Evolutionary conservation across 1,284 basidiomycete genomes (phyloP).

Genomic region (Rhodotorula sp.): DNA sequence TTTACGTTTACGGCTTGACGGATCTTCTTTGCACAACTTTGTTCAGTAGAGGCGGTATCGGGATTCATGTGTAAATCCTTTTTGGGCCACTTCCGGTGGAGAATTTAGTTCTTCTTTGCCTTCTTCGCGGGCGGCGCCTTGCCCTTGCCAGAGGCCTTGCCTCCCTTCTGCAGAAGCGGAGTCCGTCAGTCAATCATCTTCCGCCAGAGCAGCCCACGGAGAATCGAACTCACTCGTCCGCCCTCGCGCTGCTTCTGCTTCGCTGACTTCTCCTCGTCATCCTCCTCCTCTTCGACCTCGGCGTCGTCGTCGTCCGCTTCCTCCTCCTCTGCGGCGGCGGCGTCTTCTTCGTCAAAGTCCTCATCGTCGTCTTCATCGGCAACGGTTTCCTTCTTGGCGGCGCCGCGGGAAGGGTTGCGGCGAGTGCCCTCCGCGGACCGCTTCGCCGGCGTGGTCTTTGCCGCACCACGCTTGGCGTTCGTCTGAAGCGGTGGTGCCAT

Average conservation of each 20-base stretch:
- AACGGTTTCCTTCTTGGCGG: conserved; percentile 1
- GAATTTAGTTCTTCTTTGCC: conserved; percentile 23
- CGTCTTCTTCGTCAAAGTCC: conserved; percentile 3
- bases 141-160: conserved; percentile 14
- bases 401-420: conserved; percentile 16
- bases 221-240: conserved; percentile 3
- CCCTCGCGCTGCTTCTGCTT: conserved; percentile 27
- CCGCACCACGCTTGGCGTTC: conserved; percentile 13
- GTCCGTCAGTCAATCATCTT: neutral
- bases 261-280: conserved; percentile 19
- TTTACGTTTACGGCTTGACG: neutral
- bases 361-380: conserved; percentile 5
- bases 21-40: neutral
- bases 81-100: too few relatives aligned
- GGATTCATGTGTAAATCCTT: neutral
- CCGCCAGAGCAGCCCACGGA: neutral
- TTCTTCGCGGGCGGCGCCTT: conserved; percentile 28
- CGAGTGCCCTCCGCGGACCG: conserved; percentile 18
- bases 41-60: too few relatives aligned
- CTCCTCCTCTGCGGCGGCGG: conserved; percentile 7
- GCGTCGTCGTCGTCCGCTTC: conserved; percentile 23
- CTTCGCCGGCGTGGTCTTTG: conserved; percentile 24
- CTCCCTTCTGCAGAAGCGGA: conserved; percentile 15
- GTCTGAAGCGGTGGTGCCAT: conserved; percentile 1
- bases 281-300: conserved; percentile 15